Conservation (phyloP, 768 basidiomycete species). For the Pisolithus microcarpus region DNA sequence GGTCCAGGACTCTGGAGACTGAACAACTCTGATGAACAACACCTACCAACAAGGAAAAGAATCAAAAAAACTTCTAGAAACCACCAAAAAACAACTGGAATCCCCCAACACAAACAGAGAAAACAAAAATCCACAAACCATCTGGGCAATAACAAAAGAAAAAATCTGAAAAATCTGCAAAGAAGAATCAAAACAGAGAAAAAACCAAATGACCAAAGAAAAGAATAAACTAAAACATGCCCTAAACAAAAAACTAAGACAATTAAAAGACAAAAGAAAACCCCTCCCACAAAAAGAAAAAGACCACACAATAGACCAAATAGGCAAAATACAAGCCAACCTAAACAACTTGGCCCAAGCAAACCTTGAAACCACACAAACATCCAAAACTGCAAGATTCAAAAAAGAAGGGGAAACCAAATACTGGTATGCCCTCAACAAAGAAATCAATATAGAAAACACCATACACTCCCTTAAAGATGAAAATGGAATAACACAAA, state of each 20-base stretch:
- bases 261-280: neutral
- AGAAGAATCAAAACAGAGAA: neutral
- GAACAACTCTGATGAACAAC: neutral
- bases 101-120: neutral
- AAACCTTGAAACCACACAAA: neutral
- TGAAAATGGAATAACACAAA: neutral
- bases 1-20: neutral
- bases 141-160: neutral
- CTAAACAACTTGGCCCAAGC: neutral
- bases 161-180: neutral
- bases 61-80: neutral
- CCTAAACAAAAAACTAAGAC: neutral
- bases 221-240: neutral
- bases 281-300: neutral
- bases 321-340: neutral
- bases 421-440: neutral
- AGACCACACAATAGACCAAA: neutral
- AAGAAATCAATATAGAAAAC: neutral
- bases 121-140: neutral
- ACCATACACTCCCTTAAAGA: neutral
- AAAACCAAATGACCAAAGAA: neutral
- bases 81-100: neutral
- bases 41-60: neutral
- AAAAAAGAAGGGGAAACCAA: neutral
- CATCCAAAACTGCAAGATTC: neutral